Evolutionary conservation across 805 yeast species (phyloP), one percentile per base, ranked within the genome.

Genomic region (Torulaspora gathmanii): DNA sequence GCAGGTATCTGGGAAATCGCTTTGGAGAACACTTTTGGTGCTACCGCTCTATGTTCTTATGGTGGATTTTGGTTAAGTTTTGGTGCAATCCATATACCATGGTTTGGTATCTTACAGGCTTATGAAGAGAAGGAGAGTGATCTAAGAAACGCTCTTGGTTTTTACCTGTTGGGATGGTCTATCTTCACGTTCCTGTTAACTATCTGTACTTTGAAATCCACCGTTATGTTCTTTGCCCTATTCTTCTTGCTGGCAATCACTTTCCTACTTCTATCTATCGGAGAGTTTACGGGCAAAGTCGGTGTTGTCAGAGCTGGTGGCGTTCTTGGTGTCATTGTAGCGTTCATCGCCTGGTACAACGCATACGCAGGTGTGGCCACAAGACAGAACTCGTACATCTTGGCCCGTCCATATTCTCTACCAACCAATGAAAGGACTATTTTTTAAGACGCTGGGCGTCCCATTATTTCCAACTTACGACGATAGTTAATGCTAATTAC

Each of bases 21-120:
- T 1, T 56, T 74, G 33, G 83, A 78, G 42, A 79, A 80, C 65
- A 75, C 82, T n/a, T 80, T 80, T 64, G 85, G 80, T 64, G 81
- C 78, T 42, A 73, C 79, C 19, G 83, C 83, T 1, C 67, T 80
- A 39, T 56, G 73, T 27, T 74, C 80, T 6, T 80, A 71, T 51
- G 87, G 87, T 33, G 82, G 80, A 1, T 82, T 81, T 63, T 82
- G 87, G 87, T 56, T 80, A 54, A 64, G 81, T 13, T 82, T 64
- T 54, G 82, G 76, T 25, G 81, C 84, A 2, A 72, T 82, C 31
- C 62, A 73, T 49, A 67, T 80, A 30, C 70, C 71, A 9, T 72
- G 77, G 53, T 82, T 82, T 61, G 83, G 83, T 20, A 77, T 82
- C 45, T 64, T 60, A 13, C 65, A 60, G 3, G 79, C 86, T 7